A percentile compares a stretch with the other conserved stretches of the same genome.
phyloP scores from a whole-genome alignment of 2,329 filamentous ascomycete species.

The Domatiomyces catenatus region DNA sequence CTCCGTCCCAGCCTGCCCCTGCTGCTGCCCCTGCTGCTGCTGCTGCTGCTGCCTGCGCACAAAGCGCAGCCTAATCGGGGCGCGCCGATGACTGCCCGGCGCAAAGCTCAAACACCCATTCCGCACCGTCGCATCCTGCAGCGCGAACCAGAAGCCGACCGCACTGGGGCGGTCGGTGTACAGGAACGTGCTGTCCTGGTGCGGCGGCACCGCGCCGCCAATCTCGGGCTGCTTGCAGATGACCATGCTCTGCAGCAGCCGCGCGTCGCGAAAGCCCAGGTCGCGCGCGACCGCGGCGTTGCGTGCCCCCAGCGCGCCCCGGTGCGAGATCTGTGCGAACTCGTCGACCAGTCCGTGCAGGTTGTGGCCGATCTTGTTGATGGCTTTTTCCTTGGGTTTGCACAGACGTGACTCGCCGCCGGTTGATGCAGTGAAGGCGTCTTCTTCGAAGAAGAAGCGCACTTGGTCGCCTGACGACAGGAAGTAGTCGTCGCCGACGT shows the following conservation, averaged over 20 bases:
- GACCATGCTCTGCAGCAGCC: slow-evolving; percentile 83
- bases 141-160: slow-evolving; percentile 92
- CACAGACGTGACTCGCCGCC: slow-evolving; percentile 52
- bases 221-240: slow-evolving; percentile 98
- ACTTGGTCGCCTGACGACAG: slow-evolving; percentile 78
- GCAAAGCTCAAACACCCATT: slow-evolving; percentile 87
- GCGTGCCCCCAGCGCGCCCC: slow-evolving; percentile 23
- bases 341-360: slow-evolving; percentile 54
- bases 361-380: slow-evolving; percentile 79
- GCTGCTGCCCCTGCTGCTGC: no score
- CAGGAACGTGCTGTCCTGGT: slow-evolving; percentile 85
- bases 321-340: slow-evolving; percentile 44
- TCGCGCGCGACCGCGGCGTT: slow-evolving; percentile 52
- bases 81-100: slow-evolving; percentile 62
- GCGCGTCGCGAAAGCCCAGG: slow-evolving; percentile 61
- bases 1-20: no score
- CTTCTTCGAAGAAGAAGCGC: slow-evolving; percentile 94
- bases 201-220: slow-evolving; percentile 74
- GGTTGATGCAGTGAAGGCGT: slow-evolving; percentile 52
- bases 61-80: slow-evolving; percentile 56
- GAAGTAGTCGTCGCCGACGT: slow-evolving; percentile 93
- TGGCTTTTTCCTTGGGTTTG: slow-evolving; percentile 67
- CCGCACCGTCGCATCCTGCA: slow-evolving; percentile 73
- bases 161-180: slow-evolving; percentile 81
- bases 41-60: no score